phyloP scores from a whole-genome alignment of 768 basidiomycete genomes.

The Termitomyces sp. region DNA sequence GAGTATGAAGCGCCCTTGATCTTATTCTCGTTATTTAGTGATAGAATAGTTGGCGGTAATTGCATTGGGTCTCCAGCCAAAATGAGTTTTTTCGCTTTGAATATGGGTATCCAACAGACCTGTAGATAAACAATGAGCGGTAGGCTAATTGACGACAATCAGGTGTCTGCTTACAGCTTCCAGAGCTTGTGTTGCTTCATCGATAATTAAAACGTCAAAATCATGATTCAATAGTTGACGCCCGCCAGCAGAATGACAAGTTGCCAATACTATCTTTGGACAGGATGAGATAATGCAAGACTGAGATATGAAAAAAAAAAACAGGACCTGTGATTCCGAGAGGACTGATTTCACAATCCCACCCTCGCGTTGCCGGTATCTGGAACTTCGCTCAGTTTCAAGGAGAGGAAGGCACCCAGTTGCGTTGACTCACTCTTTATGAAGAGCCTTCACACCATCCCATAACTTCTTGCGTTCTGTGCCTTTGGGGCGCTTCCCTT shows the following conservation, averaged over 20 bases:
- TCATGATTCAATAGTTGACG: slow-evolving; percentile 67
- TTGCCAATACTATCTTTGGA: slow-evolving; percentile 76
- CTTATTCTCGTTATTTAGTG: slow-evolving; percentile 38
- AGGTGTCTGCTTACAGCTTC: slow-evolving; percentile 63
- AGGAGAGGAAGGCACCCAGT: not conserved
- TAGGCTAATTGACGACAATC: not conserved
- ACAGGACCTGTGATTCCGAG: slow-evolving; percentile 61
- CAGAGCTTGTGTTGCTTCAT: slow-evolving; percentile 95
- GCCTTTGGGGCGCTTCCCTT: slow-evolving; percentile 66
- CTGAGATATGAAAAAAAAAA: not conserved
- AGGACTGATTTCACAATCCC: slow-evolving; percentile 81
- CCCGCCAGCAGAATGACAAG: slow-evolving; percentile 91
- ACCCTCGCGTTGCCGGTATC: slow-evolving; percentile 85
- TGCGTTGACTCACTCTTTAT: slow-evolving; percentile 70
- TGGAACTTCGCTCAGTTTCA: slow-evolving; percentile 20
- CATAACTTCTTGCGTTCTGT: slow-evolving; percentile 78
- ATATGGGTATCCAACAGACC: slow-evolving; percentile 95
- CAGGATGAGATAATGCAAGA: not conserved
- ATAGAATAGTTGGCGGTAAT: slow-evolving; percentile 88
- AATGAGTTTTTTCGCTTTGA: slow-evolving; percentile 86
- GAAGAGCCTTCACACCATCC: slow-evolving; percentile 78
- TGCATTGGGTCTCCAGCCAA: slow-evolving; percentile 96
- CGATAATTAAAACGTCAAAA: slow-evolving; percentile 94
- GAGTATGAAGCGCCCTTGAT: not conserved
- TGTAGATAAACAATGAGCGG: slow-evolving; percentile 17